These are phyloP conservation scores for Diaporthe vexans DNA, from an alignment of 2,329 filamentous ascomycete species.

Conservation along the genomic window DNA sequence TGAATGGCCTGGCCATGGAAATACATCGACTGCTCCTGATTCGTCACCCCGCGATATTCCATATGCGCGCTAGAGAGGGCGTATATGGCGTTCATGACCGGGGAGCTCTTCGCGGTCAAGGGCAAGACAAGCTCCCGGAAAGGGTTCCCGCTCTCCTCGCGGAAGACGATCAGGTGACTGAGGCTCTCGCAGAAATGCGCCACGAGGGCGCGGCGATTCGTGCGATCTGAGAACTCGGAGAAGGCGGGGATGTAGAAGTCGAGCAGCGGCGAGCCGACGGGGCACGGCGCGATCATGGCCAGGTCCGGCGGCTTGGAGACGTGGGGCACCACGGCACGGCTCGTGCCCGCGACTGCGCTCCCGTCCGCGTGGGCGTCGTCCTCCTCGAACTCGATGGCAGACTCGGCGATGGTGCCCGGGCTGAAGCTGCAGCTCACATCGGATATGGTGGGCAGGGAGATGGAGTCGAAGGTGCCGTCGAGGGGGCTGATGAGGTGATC, in stretches of 20 bases:
- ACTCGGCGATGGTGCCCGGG: slow-evolving; percentile 23
- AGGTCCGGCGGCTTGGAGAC: slow-evolving; percentile 52
- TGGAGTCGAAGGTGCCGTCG: slow-evolving; percentile 38
- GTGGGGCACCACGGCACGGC: slow-evolving; percentile 43
- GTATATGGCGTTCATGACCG: slow-evolving; percentile 86
- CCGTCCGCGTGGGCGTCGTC: slow-evolving; percentile 17
- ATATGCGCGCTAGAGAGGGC: slow-evolving; percentile 88
- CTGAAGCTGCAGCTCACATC: slow-evolving; percentile 33
- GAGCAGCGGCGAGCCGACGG: slow-evolving; percentile 57
- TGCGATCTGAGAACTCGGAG: slow-evolving; percentile 68
- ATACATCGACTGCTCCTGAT: slow-evolving; percentile 67
- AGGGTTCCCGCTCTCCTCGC: slow-evolving; percentile 73
- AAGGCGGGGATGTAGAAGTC: slow-evolving; percentile 68
- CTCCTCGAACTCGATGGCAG: slow-evolving; percentile 39
- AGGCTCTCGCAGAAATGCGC: slow-evolving; percentile 75
- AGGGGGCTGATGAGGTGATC: slow-evolving; percentile 40
- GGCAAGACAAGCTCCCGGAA: slow-evolving; percentile 75
- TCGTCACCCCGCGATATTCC: slow-evolving; percentile 72
- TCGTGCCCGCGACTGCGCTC: not conserved
- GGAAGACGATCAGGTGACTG: slow-evolving; percentile 75
- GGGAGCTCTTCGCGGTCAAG: slow-evolving; percentile 66
- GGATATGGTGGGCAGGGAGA: slow-evolving; percentile 22
- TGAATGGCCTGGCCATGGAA: slow-evolving; percentile 73
- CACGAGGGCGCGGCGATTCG: slow-evolving; percentile 68
- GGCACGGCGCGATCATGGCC: slow-evolving; percentile 58